Percentiles rank a stretch among this genome's conserved stretches.
phyloP scores from a whole-genome alignment of 805 yeast genomes.

The Soucietia sequanensis region DNA sequence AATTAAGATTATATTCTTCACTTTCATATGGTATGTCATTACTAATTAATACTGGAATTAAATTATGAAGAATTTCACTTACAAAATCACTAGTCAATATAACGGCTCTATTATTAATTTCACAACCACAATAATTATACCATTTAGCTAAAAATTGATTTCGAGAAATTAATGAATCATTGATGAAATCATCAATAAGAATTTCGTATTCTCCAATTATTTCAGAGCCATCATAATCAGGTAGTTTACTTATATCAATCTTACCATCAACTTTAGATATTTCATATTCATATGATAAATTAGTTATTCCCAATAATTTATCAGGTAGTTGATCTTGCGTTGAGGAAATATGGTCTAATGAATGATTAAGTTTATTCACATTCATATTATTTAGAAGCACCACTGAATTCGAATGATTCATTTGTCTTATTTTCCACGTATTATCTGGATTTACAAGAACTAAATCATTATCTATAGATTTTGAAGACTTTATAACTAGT shows the following conservation, averaged over 20 bases:
- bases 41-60: slow-evolving; percentile 27
- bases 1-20: slow-evolving; percentile 9
- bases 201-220: slow-evolving; percentile 4
- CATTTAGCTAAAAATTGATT: slow-evolving; percentile 53
- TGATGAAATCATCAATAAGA: slow-evolving; percentile 33
- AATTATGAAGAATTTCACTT: slow-evolving; percentile 23
- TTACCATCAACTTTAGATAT: slow-evolving; percentile 20
- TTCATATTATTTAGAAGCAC: slow-evolving; percentile 43
- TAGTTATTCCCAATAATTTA: slow-evolving; percentile 26
- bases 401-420: slow-evolving; percentile 87
- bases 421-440: slow-evolving; percentile 70
- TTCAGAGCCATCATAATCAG: slow-evolving; percentile 18
- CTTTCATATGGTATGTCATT: slow-evolving; percentile 18
- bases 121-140: slow-evolving; percentile 55
- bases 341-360: slow-evolving; percentile 1
- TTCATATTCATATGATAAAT: slow-evolving; percentile 35
- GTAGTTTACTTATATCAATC: slow-evolving; percentile 30
- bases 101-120: slow-evolving; percentile 44
- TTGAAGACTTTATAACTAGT: slow-evolving; percentile 36
- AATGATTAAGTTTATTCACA: slow-evolving; percentile 3
- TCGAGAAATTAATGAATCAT: slow-evolving; percentile 53
- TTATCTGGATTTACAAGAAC: slow-evolving; percentile 57
- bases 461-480: slow-evolving; percentile 34
- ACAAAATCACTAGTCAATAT: slow-evolving; percentile 22
- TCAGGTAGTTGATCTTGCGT: slow-evolving; percentile 5